Evolutionary conservation across 75 land plant species (phyloP), one percentile per base, ranked within the genome.

Genomic region (Chamaecyparis obtusa): DNA sequence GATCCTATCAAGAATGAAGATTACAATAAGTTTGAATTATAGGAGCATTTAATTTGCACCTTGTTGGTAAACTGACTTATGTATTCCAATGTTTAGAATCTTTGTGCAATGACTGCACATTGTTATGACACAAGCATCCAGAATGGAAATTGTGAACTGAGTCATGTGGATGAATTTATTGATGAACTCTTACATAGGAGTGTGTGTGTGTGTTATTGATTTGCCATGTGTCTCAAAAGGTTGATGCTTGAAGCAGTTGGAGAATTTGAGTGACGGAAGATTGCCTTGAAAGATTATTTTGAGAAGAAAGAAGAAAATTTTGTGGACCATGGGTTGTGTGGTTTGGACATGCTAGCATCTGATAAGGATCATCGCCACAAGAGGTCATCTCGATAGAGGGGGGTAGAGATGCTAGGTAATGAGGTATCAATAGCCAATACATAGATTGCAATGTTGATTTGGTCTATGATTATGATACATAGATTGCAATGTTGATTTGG

Each of bases 241-340:
- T 98, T 19, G 76, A 74, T 15, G 9, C 94, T 98, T 83, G 99
- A 98, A 89, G 84, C 93, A 7, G 49, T 83, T 90, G 99, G 94
- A 57, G 64, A 87, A 78, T 83, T 98, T 83, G 97, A 97, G 86
- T 96, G 94, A 14, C 92, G 97, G 76, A 91, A 94, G 89, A 98
- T 97, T 94, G 99, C 96, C 33, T 84, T 98, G 85, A 97, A 98
- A 91, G 99, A 98, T 89, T 99, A 98, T 80, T 97, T 97, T 89
- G 99, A 98, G 84, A 99, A 98, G 87, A 96, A 96, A 86, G 99
- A 98, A 88, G 99, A 98, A 86, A 94, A 98, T 84, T 97, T 95
- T 46, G 96, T 96, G 78, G 95, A 98, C 21, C 91, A 90, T 76
- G 90, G 87, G 56, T 27, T 67, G 27, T 60, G 24, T 21, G 89